phyloP scores from a whole-genome alignment of 2,329 filamentous ascomycete genomes.

The Fusarium napiforme region DNA sequence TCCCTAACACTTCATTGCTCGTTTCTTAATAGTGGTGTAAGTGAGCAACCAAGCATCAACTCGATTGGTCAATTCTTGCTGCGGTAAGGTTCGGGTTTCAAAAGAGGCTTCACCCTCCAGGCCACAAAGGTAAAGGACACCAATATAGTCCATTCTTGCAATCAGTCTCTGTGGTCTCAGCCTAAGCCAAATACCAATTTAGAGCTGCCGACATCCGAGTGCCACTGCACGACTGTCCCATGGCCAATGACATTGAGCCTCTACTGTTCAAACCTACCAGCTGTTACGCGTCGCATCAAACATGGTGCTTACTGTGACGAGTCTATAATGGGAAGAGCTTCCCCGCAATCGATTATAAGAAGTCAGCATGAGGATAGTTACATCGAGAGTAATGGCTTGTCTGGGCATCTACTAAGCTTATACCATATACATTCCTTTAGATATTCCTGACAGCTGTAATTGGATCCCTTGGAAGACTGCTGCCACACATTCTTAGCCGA shows the following conservation, averaged over 20 bases:
- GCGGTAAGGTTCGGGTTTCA: too few relatives aligned
- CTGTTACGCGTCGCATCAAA: neutral
- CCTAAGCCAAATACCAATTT: neutral
- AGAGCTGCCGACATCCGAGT: neutral
- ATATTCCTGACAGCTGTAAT: neutral
- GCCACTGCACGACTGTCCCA: too few relatives aligned
- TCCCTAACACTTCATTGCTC: too few relatives aligned
- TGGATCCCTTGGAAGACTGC: neutral
- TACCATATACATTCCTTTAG: neutral
- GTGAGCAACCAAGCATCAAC: too few relatives aligned
- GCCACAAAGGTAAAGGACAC: too few relatives aligned
- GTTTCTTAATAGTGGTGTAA: too few relatives aligned
- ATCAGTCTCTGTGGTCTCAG: too few relatives aligned
- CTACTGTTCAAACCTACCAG: too few relatives aligned
- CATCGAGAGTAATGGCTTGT: too few relatives aligned
- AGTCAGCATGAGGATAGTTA: neutral
- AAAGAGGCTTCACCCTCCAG: too few relatives aligned
- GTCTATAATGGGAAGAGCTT: neutral
- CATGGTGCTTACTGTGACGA: neutral
- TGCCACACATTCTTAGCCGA: neutral
- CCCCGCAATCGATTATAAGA: neutral
- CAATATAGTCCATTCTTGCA: too few relatives aligned
- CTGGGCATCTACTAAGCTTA: neutral
- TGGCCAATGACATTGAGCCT: accelerated
- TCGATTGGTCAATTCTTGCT: too few relatives aligned